Conservation (phyloP, 2,329 filamentous ascomycete species). For the Ophiosphaerella narmari region DNA sequence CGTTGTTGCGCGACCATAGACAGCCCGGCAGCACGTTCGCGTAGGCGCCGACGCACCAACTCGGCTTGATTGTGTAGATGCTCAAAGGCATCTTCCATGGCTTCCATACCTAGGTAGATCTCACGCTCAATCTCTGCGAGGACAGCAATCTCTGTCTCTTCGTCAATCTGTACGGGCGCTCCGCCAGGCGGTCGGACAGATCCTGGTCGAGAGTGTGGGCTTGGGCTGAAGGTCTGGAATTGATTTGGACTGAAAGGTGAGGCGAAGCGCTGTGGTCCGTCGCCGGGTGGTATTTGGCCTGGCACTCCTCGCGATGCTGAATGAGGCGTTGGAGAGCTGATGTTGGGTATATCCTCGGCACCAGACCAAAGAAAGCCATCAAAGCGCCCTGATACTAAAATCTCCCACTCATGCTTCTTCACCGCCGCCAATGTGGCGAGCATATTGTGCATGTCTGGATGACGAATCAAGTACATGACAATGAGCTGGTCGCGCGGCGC, state of each 20-base stretch:
- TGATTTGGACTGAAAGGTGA: conserved; percentile 60
- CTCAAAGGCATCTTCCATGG: conserved; percentile 91
- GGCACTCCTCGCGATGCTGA: not conserved
- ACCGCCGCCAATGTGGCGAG: conserved; percentile 87
- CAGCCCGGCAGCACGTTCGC: conserved; percentile 82
- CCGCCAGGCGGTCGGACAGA: conserved; percentile 44
- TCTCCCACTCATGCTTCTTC: conserved; percentile 93
- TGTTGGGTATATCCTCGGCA: conserved; percentile 63
- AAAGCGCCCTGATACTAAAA: conserved; percentile 89
- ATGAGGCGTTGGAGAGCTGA: conserved; percentile 8
- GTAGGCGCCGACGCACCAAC: conserved; percentile 74
- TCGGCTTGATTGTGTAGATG: conserved; percentile 86
- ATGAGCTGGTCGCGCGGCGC: conserved; percentile 83
- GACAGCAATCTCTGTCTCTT: conserved; percentile 89
- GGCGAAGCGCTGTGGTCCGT: conserved; percentile 38
- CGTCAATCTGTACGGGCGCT: conserved; percentile 85
- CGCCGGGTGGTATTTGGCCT: conserved; percentile 51
- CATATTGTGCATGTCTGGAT: conserved; percentile 80
- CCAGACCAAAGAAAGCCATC: conserved; percentile 96
- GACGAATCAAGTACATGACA: conserved; percentile 82
- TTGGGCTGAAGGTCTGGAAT: conserved; percentile 42
- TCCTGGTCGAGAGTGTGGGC: conserved; percentile 24
- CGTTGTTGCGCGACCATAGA: conserved; percentile 65
- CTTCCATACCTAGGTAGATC: conserved; percentile 93
- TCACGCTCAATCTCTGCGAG: conserved; percentile 91